Base-by-base conservation (phyloP, 495 filamentous ascomycete genomes). In the Daldinia vernicosa region DNA sequence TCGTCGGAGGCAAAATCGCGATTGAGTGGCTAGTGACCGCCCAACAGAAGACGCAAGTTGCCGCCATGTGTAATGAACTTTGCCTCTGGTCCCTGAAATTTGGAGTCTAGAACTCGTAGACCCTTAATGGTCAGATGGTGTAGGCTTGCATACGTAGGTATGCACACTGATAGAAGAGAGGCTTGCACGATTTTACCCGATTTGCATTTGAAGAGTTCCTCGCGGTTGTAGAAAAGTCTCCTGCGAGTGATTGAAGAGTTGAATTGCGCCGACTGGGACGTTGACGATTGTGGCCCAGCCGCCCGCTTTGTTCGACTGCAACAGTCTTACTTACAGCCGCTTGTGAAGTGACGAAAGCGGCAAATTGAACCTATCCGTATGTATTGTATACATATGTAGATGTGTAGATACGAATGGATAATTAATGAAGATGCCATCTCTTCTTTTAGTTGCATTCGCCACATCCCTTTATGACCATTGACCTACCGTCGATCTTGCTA, bases 301-400 rank as follows among this genome's bases (percentile, higher is more conserved):
- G 51, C 30, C 30, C 26, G 30, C 53, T 32, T 33, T 56, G 30
- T 33, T 56, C 8, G 53, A 33, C 11, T 19, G 9, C 15, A 35
- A 56, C 30, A 12, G 53, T 56, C 60, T 15, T 63, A 33, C 51
- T 26, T 50, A 35, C 22, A 56, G 60, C 56, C 47, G 53, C 62
- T 51, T 69, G 62, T 73, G 70, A 73, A 66, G 62, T 73, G 70
- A 73, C 70, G 70, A 73, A 73, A 73, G 70, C 66, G 66, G 70
- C 66, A 73, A 72, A 69, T 58, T n/a, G 27, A 66, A 54, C 45
- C 50, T n/a, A n/a, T n/a, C 54, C 47, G 57, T 58, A 56, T 4
- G 43, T 53, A 52, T 17, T 45, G n/a, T 27, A 33, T 9, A 8
- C 17, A 7, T 47, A 19, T 43, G 0, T 30, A 22, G 14, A 22